These are phyloP conservation scores for Termitomyces sp. DNA, from an alignment of 768 basidiomycete species.

Conservation along the genomic window DNA sequence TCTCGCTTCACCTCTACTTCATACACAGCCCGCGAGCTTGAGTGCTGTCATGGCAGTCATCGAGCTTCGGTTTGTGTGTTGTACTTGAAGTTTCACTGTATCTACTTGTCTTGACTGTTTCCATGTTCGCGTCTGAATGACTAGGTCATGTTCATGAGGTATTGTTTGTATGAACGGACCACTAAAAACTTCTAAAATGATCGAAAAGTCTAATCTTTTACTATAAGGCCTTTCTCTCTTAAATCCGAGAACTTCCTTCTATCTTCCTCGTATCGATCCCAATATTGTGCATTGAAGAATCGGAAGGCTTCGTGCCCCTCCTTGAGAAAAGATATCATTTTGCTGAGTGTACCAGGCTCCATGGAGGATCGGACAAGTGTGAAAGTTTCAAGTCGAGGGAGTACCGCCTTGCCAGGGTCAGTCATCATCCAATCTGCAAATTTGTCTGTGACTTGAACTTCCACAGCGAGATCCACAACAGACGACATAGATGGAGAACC, in stretches of 20 bases:
- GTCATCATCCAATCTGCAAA: constrained; percentile 2
- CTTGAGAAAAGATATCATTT: background rate
- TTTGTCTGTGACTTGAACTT: background rate
- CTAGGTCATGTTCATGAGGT: background rate
- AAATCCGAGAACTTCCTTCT: background rate
- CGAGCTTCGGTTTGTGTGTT: too few relatives aligned
- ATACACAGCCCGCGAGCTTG: too few relatives aligned
- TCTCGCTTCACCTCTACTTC: too few relatives aligned
- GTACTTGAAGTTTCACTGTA: background rate
- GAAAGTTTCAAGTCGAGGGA: constrained; percentile 2
- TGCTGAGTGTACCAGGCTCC: constrained; percentile 4
- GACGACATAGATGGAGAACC: constrained; percentile 3
- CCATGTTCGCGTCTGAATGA: background rate
- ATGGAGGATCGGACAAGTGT: background rate
- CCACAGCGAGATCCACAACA: constrained; percentile 2
- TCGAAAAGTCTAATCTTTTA: background rate
- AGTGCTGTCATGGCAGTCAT: too few relatives aligned
- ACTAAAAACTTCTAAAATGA: background rate
- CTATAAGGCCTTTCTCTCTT: background rate
- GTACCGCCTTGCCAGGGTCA: background rate
- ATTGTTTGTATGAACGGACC: background rate
- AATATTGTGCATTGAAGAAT: background rate
- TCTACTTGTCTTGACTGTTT: background rate
- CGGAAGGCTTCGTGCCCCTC: background rate
- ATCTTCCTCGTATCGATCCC: constrained; percentile 5